A percentile compares a stretch with the other conserved stretches of the same genome.
These are phyloP conservation scores for Dendrobium chrysotoxum DNA, from an alignment of 106 monocot species.

Conservation along the genomic window DNA sequence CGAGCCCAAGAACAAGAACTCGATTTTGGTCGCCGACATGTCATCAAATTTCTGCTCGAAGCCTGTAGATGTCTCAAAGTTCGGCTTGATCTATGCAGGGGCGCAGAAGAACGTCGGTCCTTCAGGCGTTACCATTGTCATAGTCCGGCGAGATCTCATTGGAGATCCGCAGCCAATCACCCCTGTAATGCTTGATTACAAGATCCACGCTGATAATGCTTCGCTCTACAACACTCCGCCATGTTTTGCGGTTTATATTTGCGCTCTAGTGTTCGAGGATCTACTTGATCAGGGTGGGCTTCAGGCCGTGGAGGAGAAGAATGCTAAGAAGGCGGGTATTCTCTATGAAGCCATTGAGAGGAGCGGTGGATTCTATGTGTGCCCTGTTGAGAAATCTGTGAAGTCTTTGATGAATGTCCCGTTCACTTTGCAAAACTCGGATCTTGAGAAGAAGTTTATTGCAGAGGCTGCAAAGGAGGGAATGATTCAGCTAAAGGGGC, in stretches of 20 bases:
- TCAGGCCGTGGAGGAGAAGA: conserved; percentile 73
- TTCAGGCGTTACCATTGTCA: conserved; percentile 79
- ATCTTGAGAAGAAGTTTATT: conserved; percentile 96
- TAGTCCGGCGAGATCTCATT: conserved; percentile 75
- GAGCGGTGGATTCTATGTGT: conserved; percentile 73
- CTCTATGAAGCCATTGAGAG: conserved; percentile 83
- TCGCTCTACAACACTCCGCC: conserved; percentile 99
- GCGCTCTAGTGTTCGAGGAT: conserved; percentile 84
- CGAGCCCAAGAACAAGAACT: conserved; percentile 21
- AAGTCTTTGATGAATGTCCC: conserved; percentile 94
- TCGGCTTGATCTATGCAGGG: conserved; percentile 90
- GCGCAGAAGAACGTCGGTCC: conserved; percentile 99
- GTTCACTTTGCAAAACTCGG: conserved; percentile 57
- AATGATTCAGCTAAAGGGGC: conserved; percentile 98
- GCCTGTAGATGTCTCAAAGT: conserved; percentile 89
- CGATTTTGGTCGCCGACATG: conserved; percentile 87
- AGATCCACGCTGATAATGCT: conserved; percentile 61
- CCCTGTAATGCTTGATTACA: conserved; percentile 97
- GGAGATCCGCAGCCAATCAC: conserved; percentile 71
- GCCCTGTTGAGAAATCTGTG: conserved; percentile 84
- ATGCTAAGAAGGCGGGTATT: conserved; percentile 62
- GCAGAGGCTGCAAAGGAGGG: conserved; percentile 80
- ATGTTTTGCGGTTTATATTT: conserved; percentile 81
- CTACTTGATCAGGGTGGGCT: conserved; percentile 84
- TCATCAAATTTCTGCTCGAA: conserved; percentile 99